Evolutionary conservation across 352 stramenopile genomes (phyloP).

Genomic region (Globisporangium barbulae): DNA sequence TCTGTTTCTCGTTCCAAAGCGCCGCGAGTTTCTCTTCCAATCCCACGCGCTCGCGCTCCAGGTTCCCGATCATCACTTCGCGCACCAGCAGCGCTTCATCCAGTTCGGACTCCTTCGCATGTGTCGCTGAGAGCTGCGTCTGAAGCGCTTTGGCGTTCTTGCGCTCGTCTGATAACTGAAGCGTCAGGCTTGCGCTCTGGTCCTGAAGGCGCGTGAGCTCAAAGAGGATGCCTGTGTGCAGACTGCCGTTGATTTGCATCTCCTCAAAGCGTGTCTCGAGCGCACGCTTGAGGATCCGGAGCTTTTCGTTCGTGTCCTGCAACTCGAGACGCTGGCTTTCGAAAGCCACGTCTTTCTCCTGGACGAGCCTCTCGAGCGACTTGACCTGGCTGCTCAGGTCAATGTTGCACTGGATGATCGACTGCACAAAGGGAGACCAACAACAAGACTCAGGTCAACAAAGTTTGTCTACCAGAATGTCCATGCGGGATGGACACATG

Average conservation of each 20-base stretch:
- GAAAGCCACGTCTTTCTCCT: slow-evolving; percentile 24
- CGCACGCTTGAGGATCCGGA: slow-evolving; percentile 67
- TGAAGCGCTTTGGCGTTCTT: slow-evolving; percentile 32
- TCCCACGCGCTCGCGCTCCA: slow-evolving; percentile 52
- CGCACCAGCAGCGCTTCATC: slow-evolving; percentile 51
- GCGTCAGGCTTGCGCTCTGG: slow-evolving; percentile 47
- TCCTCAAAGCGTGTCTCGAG: slow-evolving; percentile 69
- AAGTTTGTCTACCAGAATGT: not conserved
- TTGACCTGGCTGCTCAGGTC: slow-evolving; percentile 48
- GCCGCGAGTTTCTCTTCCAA: slow-evolving; percentile 44
- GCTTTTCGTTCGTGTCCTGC: slow-evolving; percentile 43
- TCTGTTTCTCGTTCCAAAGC: slow-evolving; percentile 44
- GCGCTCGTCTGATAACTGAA: slow-evolving; percentile 61
- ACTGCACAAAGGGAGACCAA: slow-evolving; percentile 21
- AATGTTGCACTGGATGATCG: slow-evolving; percentile 60
- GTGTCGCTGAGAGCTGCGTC: slow-evolving; percentile 24
- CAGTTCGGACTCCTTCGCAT: slow-evolving; percentile 35
- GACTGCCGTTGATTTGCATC: slow-evolving; percentile 58
- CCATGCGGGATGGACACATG: not conserved
- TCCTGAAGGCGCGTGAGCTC: slow-evolving; percentile 76
- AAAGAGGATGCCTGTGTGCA: slow-evolving; percentile 74
- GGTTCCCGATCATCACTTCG: slow-evolving; percentile 42
- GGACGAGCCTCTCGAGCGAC: slow-evolving; percentile 30
- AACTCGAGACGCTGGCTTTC: slow-evolving; percentile 27
- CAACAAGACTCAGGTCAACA: too few relatives aligned